Evolutionary conservation across 176 grass and related monocot genomes (phyloP).

Genomic region (Thinopyrum elongatum): DNA sequence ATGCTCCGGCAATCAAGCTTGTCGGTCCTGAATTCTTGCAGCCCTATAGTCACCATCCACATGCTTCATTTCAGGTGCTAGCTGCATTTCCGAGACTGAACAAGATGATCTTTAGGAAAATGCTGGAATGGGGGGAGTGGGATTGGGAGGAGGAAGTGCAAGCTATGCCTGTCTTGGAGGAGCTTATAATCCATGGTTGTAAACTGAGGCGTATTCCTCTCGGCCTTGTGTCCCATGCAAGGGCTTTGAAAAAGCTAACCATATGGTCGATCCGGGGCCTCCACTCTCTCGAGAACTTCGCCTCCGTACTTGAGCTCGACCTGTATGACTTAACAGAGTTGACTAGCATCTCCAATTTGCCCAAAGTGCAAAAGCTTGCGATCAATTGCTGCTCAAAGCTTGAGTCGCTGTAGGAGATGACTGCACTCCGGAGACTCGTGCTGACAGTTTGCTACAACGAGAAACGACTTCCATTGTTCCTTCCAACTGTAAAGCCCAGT

Average conservation of each 20-base stretch:
- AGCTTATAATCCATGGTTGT: neutral
- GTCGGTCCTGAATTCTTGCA: neutral
- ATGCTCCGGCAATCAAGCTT: neutral
- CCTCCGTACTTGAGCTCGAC: neutral
- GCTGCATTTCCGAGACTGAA: neutral
- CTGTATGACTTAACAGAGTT: neutral
- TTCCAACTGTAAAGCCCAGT: neutral
- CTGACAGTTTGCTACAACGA: neutral
- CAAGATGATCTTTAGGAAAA: neutral
- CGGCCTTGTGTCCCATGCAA: neutral
- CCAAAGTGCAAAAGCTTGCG: neutral
- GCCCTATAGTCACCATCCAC: neutral
- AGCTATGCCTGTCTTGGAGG: neutral
- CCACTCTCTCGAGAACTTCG: neutral
- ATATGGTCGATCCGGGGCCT: neutral
- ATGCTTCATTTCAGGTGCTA: neutral
- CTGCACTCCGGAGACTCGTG: neutral
- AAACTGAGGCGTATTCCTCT: neutral
- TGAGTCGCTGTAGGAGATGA: neutral
- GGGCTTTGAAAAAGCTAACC: neutral
- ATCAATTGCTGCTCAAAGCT: neutral
- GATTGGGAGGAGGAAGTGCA: neutral
- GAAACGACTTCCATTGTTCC: neutral
- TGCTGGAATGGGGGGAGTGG: neutral
- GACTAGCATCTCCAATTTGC: neutral